Evolutionary conservation across 139 green algal species (phyloP).

Genomic region (Chlamydomonas incerta): DNA sequence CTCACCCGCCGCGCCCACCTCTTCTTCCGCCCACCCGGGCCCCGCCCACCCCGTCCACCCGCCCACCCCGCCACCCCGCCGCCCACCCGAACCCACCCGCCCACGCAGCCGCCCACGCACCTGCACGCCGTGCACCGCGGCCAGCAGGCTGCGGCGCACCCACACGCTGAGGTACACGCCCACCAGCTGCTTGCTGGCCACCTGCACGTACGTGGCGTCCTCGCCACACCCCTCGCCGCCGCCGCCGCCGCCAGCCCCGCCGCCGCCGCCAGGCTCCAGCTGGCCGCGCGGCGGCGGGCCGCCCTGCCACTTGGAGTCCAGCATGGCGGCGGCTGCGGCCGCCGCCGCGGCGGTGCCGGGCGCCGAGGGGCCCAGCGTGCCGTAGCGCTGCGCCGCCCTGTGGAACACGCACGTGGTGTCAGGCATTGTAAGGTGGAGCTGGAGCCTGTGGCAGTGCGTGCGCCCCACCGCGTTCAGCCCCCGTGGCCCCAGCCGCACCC

Average conservation of each 20-base stretch:
- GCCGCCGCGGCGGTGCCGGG: neutral
- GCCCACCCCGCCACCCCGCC: neutral
- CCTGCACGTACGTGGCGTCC: conserved; percentile 57
- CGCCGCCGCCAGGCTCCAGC: neutral
- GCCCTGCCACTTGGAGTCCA: conserved; percentile 32
- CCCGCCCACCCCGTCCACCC: neutral
- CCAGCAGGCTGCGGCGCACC: conserved; percentile 71
- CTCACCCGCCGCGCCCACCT: too few species aligned
- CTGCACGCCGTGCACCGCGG: conserved; percentile 75
- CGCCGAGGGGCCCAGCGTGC: neutral
- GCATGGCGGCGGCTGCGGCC: neutral
- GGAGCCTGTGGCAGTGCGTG: too few species aligned
- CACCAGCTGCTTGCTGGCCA: conserved; percentile 86
- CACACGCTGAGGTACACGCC: conserved; percentile 91
- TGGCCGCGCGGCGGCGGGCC: neutral
- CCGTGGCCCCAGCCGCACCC: too few species aligned
- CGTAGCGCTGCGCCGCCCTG: conserved; percentile 22
- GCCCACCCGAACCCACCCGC: neutral
- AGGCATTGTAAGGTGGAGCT: too few species aligned
- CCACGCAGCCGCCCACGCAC: neutral
- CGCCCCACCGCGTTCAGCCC: too few species aligned
- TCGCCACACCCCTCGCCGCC: too few species aligned
- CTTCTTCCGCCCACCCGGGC: neutral
- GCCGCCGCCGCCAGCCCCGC: conserved; percentile 23
- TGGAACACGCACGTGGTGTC: too few species aligned